These are phyloP conservation scores for Sporormia fimetaria DNA, from an alignment of 495 filamentous ascomycete genomes.

Conservation along the genomic window DNA sequence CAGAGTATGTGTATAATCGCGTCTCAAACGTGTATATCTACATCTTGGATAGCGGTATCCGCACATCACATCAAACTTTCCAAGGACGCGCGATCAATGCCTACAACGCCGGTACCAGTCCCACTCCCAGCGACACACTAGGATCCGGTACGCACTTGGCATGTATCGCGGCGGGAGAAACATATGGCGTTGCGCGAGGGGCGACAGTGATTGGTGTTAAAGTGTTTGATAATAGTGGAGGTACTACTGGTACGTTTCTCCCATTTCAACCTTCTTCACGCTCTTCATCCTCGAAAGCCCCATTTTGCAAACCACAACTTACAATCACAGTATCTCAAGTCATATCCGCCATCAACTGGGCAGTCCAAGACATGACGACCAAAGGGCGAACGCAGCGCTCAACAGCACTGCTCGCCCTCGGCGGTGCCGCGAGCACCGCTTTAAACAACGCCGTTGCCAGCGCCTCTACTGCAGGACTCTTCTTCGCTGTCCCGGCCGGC, in stretches of 20 bases:
- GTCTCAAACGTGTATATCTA: conserved; percentile 13
- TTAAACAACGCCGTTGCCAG: conserved; percentile 5
- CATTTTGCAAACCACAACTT: background rate
- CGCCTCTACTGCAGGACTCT: conserved; percentile 9
- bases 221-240: conserved; percentile 43
- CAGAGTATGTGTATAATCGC: conserved; percentile 10
- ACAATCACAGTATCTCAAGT: background rate
- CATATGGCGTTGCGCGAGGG: conserved; percentile 52
- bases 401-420: conserved; percentile 9
- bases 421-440: conserved; percentile 4
- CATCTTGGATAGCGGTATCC: conserved; percentile 16
- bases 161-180: conserved; percentile 45
- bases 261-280: background rate
- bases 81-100: conserved; percentile 11
- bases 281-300: background rate
- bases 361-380: conserved; percentile 9
- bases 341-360: conserved; percentile 13
- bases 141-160: conserved; percentile 55
- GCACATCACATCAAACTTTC: conserved; percentile 5
- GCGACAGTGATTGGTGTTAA: conserved; percentile 49
- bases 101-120: conserved; percentile 3
- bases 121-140: conserved; percentile 35
- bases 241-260: conserved; percentile 1
- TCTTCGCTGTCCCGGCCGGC: conserved; percentile 18
- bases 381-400: background rate